Conservation (phyloP, 129 eudicot genomes). For the Scalesia atractyloides region DNA sequence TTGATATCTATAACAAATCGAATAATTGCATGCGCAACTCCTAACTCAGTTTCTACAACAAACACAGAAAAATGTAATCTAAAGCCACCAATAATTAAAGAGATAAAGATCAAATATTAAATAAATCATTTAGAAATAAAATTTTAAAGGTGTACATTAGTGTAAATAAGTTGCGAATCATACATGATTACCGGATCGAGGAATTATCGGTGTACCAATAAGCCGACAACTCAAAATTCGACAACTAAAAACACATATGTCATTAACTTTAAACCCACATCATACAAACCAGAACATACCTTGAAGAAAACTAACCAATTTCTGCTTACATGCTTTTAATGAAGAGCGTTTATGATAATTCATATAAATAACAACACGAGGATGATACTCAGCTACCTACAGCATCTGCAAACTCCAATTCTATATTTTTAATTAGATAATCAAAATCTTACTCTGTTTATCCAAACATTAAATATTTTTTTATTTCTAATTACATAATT, state of each 20-base stretch:
- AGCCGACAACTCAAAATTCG: no score
- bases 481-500: no score
- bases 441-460: no score
- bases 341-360: constrained; percentile 88
- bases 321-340: constrained; percentile 79
- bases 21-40: constrained; percentile 78
- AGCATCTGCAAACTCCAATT: constrained; percentile 61
- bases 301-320: constrained; percentile 77
- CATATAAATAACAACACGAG: constrained; percentile 61
- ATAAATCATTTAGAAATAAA: no score
- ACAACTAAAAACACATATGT: no score
- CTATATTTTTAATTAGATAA: not conserved
- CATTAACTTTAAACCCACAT: not conserved
- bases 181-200: no score
- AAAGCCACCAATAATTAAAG: no score
- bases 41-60: constrained; percentile 65
- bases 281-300: constrained; percentile 42
- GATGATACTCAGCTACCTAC: constrained; percentile 90
- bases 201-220: no score
- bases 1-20: constrained; percentile 64
- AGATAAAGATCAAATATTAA: no score
- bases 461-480: no score
- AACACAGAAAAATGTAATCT: not conserved
- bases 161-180: no score
- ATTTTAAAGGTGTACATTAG: no score